Evolutionary conservation across 2,329 filamentous ascomycete species (phyloP).

Genomic region (Pseudopithomyces maydicus): DNA sequence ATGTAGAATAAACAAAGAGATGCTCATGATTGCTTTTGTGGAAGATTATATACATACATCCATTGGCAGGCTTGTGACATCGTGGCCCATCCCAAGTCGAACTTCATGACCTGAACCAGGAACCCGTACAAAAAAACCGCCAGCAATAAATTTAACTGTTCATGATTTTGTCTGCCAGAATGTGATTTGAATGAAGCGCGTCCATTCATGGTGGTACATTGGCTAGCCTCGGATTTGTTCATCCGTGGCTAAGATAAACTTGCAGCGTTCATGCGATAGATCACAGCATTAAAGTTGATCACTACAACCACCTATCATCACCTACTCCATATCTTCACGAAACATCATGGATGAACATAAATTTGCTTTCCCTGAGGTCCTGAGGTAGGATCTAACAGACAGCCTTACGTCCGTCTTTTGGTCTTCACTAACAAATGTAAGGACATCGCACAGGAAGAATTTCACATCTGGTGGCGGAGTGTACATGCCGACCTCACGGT

Average conservation of each 20-base stretch:
- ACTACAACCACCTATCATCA: neutral
- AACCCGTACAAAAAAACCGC: no score
- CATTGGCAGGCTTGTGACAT: no score
- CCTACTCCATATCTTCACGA: neutral
- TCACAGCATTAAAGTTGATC: no score
- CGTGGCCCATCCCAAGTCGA: no score
- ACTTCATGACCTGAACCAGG: no score
- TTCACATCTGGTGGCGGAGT: constrained; percentile 19
- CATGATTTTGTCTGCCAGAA: no score
- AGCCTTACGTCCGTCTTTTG: constrained; percentile 21
- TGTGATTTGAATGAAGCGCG: no score
- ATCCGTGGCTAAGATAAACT: constrained; percentile 8
- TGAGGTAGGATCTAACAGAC: constrained; percentile 12
- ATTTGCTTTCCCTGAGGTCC: constrained; percentile 14
- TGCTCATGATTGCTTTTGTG: no score
- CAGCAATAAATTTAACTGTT: no score
- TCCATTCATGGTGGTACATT: no score
- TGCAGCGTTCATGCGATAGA: neutral
- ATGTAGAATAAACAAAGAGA: no score
- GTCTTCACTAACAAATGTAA: constrained; percentile 20
- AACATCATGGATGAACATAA: constrained; percentile 10
- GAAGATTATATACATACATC: no score
- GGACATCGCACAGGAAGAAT: constrained; percentile 16
- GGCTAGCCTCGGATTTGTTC: constrained; percentile 7
- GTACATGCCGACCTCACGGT: constrained; percentile 22